Percentiles rank a stretch among this genome's conserved stretches.
phyloP scores from a whole-genome alignment of 441 rosid genomes.

The Pelargonium australe region DNA sequence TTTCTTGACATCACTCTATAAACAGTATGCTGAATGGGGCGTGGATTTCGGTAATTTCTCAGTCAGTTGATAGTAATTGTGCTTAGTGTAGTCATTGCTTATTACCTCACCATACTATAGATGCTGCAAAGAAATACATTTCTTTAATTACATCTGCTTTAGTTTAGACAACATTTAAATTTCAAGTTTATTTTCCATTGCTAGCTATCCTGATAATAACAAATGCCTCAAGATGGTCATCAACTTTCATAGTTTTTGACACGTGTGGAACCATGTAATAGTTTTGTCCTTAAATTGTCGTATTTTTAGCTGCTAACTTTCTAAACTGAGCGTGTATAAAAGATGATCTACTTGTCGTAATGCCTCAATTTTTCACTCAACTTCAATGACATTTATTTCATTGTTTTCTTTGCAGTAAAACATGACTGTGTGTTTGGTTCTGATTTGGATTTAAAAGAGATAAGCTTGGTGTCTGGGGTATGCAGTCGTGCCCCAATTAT shows the following conservation, averaged over 20 bases:
- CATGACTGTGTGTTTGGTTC: conserved; percentile 81
- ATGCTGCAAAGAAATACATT: too few relatives aligned
- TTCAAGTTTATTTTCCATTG: too few relatives aligned
- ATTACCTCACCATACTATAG: too few relatives aligned
- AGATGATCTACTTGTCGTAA: too few relatives aligned
- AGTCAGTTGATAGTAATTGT: conserved; percentile 5
- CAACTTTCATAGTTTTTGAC: background rate
- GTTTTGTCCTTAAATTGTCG: too few relatives aligned
- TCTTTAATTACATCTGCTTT: too few relatives aligned
- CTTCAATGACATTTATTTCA: background rate
- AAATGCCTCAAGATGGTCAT: background rate
- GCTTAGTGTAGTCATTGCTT: background rate
- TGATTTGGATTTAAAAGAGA: conserved; percentile 68
- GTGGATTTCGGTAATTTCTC: conserved; percentile 72
- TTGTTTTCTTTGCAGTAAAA: conserved; percentile 45
- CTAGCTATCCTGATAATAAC: background rate
- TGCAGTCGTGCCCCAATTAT: background rate
- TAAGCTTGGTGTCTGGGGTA: conserved; percentile 68
- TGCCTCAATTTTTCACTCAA: too few relatives aligned
- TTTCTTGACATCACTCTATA: conserved; percentile 76
- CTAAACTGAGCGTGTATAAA: too few relatives aligned
- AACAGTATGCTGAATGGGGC: conserved; percentile 82
- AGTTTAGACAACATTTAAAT: too few relatives aligned
- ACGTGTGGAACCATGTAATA: background rate
- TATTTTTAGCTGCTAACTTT: too few relatives aligned